Base-by-base conservation (phyloP, 2,329 filamentous ascomycete genomes). In the Fusarium papillatum region DNA sequence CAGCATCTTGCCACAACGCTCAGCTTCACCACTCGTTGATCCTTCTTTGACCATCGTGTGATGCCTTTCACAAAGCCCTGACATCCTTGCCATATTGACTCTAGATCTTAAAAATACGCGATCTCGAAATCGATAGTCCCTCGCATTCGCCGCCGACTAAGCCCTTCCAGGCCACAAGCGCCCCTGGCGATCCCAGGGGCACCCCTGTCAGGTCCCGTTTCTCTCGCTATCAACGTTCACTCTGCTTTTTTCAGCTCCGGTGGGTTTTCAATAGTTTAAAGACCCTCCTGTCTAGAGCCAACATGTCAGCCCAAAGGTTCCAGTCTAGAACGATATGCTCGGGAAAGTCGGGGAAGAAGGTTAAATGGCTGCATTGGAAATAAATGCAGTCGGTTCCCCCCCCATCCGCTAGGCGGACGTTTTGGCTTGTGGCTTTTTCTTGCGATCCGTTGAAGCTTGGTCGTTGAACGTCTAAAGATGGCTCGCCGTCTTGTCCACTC, bases 401-500 rank as follows among this genome's bases (percentile, higher is more conserved):
- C 48, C 48, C 48, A 53, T 55, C n/a, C 29, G 29, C 53, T 34
- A 22, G 29, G 29, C 4, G 53, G 50, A 34, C 29, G 50, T 50
- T 34, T 34, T 29, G 29, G 19, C 29, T 36, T 36, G 29, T 34
- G 53, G 53, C 53, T 57, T 36, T 57, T 31, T 55, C n/a, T 57
- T 16, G 16, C n/a, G 9, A 60, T 60, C 31, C 7, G 17, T 31
- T 26, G 31, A 34, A 16, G 29, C 39, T 64, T 50, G 34, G 26
- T 5, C 16, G 14, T 50, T 50, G 41, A 64, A 29, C 9, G 66
- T 41, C 17, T 39, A 34, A n/a, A 66, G 61, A 72, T 73, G 71
- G 71, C 46, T 72, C 64, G 71, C 69, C 71, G 41, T 73, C 71
- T 73, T 34, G 46, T 73, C 71, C 71, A 59, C 41, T 73, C 71